Evolutionary conservation across 441 rosid species (phyloP).

Genomic region (Eruca vesicaria): DNA sequence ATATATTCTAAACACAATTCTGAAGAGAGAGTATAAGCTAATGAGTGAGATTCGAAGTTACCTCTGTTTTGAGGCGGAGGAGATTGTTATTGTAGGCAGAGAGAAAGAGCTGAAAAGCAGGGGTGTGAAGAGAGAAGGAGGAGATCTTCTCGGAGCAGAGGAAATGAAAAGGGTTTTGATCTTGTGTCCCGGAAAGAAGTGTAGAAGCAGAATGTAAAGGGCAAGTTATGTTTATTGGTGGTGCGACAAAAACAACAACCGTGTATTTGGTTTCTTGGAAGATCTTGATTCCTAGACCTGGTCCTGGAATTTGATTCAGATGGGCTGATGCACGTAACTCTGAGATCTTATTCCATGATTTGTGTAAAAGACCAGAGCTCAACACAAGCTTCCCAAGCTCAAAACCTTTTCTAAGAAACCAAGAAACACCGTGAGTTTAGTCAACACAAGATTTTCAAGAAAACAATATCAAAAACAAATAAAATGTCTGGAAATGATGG

Average conservation of each 20-base stretch:
- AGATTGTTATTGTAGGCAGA: slow-evolving; percentile 26
- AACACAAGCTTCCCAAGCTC: slow-evolving; percentile 49
- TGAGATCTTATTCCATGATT: slow-evolving; percentile 41
- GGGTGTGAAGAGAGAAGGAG: slow-evolving; percentile 41
- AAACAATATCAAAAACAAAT: not conserved
- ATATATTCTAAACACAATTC: not conserved
- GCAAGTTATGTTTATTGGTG: slow-evolving; percentile 13
- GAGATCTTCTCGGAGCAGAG: slow-evolving; percentile 39
- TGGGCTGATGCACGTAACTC: slow-evolving; percentile 19
- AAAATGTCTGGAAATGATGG: not conserved
- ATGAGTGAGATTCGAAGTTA: slow-evolving; percentile 15
- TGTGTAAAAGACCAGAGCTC: slow-evolving; percentile 44
- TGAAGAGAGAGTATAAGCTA: not conserved
- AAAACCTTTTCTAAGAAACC: slow-evolving; percentile 29
- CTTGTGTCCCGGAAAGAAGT: not conserved
- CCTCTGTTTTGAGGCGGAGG: slow-evolving; percentile 39
- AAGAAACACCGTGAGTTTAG: not conserved
- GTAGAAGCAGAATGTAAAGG: slow-evolving; percentile 36
- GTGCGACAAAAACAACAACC: slow-evolving; percentile 46
- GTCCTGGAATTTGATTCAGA: slow-evolving; percentile 2
- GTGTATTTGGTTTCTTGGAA: slow-evolving; percentile 3
- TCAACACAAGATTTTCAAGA: slow-evolving; percentile 10
- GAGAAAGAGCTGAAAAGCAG: slow-evolving; percentile 41
- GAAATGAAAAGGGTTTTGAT: slow-evolving; percentile 39
- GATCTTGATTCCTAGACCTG: slow-evolving; percentile 14